A percentile compares a stretch with the other conserved stretches of the same genome.
phyloP scores from a whole-genome alignment of 2,329 filamentous ascomycete species.

The Paracoccidioides brasiliensis region DNA sequence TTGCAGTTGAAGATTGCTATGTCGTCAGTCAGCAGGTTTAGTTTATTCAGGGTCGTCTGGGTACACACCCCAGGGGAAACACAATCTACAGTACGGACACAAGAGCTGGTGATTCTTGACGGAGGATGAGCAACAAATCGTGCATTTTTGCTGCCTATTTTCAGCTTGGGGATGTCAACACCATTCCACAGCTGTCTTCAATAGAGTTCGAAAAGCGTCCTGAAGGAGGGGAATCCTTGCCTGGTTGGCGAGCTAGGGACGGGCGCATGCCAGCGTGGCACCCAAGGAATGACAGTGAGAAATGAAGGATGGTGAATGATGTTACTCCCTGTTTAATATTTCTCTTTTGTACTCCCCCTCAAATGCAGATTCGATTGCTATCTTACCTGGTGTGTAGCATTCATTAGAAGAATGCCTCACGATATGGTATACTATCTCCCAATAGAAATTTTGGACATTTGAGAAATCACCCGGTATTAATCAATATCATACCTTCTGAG shows the following conservation, averaged over 20 bases:
- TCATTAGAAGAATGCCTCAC: background rate
- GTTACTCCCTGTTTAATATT: background rate
- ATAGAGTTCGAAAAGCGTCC: background rate
- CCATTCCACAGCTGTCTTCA: background rate
- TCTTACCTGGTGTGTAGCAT: background rate
- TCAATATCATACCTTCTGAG: background rate
- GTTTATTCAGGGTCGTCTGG: background rate
- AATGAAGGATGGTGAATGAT: background rate
- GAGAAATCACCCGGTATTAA: background rate
- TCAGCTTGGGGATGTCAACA: background rate
- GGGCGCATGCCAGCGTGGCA: conserved; percentile 3
- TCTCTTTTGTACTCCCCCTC: background rate
- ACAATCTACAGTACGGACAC: background rate
- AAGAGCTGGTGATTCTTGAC: too few relatives aligned
- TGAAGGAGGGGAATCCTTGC: background rate
- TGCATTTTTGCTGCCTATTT: background rate
- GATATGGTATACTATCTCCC: background rate
- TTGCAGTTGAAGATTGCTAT: background rate
- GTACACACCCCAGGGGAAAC: background rate
- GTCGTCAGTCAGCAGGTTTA: background rate
- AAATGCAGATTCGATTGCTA: background rate
- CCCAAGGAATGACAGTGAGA: background rate
- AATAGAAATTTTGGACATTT: background rate
- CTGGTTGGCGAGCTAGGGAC: background rate
- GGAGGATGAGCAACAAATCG: background rate